Evolutionary conservation across 164 flowering plant genomes (phyloP).

Genomic region (Hamamelis virginiana): DNA sequence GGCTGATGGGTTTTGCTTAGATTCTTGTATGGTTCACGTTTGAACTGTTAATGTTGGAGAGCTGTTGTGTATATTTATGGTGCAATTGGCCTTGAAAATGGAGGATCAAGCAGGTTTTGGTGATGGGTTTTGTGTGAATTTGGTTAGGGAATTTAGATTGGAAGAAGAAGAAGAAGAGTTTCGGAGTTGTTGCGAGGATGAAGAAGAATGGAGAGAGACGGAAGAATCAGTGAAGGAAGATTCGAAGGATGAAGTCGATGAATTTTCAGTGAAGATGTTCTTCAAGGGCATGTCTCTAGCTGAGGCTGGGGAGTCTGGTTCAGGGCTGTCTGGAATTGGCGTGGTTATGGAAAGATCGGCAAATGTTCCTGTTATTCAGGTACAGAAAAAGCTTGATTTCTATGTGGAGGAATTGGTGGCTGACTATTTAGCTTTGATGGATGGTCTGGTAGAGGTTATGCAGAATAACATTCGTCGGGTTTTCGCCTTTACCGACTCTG

Average conservation of each 20-base stretch:
- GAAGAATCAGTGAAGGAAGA: conserved; percentile 42
- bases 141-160: conserved; percentile 22
- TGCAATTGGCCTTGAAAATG: conserved; percentile 23
- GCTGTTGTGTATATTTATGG: background rate
- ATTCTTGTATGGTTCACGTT: background rate
- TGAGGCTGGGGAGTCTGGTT: conserved; percentile 40
- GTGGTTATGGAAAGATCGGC: conserved; percentile 63
- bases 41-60: background rate
- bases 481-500: conserved; percentile 72
- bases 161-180: conserved; percentile 85
- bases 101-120: conserved; percentile 22
- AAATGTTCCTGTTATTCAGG: conserved; percentile 36
- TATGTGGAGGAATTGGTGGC: conserved; percentile 76
- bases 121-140: conserved; percentile 11
- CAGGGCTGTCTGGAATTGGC: conserved; percentile 77
- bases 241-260: conserved; percentile 37
- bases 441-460: conserved; percentile 64
- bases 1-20: background rate
- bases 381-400: conserved; percentile 85
- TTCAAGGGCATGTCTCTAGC: conserved; percentile 77
- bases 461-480: conserved; percentile 43
- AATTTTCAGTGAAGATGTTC: conserved; percentile 54
- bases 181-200: conserved; percentile 67
- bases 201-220: conserved; percentile 48
- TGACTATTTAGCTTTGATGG: conserved; percentile 81